Evolutionary conservation across 2,329 filamentous ascomycete species (phyloP), one percentile per base, ranked within the genome.

Genomic region (Daldinia sp.): DNA sequence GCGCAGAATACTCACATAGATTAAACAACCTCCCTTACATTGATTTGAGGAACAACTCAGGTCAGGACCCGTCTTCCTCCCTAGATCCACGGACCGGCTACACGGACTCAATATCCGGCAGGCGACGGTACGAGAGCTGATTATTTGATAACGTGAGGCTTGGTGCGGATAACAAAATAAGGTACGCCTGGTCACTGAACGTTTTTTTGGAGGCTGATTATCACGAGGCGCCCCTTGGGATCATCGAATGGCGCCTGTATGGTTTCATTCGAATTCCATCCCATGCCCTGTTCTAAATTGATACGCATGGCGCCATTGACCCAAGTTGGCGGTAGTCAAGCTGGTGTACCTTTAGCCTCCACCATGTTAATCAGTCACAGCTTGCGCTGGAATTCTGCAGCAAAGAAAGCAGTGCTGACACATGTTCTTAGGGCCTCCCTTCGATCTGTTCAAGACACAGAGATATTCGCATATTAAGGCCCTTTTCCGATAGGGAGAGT

Each of bases 401-500:
- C 50, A 62, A 32, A 63, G 45, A 56, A 58, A 53, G 56, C 58
- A 63, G 50, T 53, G 61, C 66, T 68, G 64, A 68, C 64, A 63
- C 51, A 58, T 34, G 41, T 51, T 59, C 50, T 21, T 50, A 68
- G 64, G 64, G 29, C 45, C 17, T 41, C 49, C 50, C 29, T 59
- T 62, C 58, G 47, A 54, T 63, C 55, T 67, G 63, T 58, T 69
- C 66, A 66, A 61, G 65, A 65, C 68, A 70, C 59, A 66, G 63
- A 64, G 61, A 66, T 29, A 61, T 67, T 64, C 64, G 66, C 67
- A 63, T 66, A 54, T 63, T 63, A 69, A 70, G 68, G 68, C 59
- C 68, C 64, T 66, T 73, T 64, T 74, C 71, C 71, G 72, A 74
- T 68, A 72, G 69, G 66, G 56, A 67, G 45, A 65, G 66, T 64